A percentile compares a stretch with the other conserved stretches of the same genome.
Evolutionary conservation across 495 filamentous ascomycete genomes (phyloP).

Genomic region (Penicillium longicatenatum): DNA sequence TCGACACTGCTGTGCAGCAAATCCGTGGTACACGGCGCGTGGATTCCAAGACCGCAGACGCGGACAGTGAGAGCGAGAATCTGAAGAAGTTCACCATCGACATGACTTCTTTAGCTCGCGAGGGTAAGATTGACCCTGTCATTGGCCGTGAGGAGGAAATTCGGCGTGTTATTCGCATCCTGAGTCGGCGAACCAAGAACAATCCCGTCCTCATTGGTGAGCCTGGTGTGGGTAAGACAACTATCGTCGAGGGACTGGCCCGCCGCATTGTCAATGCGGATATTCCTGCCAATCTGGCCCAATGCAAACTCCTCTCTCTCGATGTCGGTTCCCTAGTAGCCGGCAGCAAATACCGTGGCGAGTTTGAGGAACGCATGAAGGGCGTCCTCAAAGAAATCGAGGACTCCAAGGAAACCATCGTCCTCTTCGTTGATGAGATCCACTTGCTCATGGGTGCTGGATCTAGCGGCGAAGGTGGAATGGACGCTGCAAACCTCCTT

Average conservation of each 20-base stretch:
- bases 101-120: slow-evolving; percentile 90
- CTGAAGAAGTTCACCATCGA: slow-evolving; percentile 97
- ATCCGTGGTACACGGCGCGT: slow-evolving; percentile 91
- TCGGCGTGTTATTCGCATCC: slow-evolving; percentile 86
- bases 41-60: slow-evolving; percentile 92
- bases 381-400: slow-evolving; percentile 96
- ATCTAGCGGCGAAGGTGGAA: slow-evolving; percentile 89
- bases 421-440: slow-evolving; percentile 98
- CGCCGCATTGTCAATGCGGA: slow-evolving; percentile 93
- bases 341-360: slow-evolving; percentile 95
- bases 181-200: slow-evolving; percentile 95
- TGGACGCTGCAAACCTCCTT: slow-evolving; percentile 96
- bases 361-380: slow-evolving; percentile 99
- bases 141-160: slow-evolving; percentile 98
- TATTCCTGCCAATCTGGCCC: slow-evolving; percentile 92
- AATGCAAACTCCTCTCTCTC: slow-evolving; percentile 89
- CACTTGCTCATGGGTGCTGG: slow-evolving; percentile 98
- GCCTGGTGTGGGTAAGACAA: slow-evolving; percentile 98
- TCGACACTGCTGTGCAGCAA: slow-evolving; percentile 82
- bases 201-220: slow-evolving; percentile 96
- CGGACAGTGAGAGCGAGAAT: slow-evolving; percentile 87
- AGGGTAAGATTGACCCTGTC: slow-evolving; percentile 97
- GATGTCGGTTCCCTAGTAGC: slow-evolving; percentile 95
- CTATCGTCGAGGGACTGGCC: slow-evolving; percentile 95
- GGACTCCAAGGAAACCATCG: slow-evolving; percentile 94